Conservation (phyloP, 768 basidiomycete species). For the Cystobasidium onofrii region DNA sequence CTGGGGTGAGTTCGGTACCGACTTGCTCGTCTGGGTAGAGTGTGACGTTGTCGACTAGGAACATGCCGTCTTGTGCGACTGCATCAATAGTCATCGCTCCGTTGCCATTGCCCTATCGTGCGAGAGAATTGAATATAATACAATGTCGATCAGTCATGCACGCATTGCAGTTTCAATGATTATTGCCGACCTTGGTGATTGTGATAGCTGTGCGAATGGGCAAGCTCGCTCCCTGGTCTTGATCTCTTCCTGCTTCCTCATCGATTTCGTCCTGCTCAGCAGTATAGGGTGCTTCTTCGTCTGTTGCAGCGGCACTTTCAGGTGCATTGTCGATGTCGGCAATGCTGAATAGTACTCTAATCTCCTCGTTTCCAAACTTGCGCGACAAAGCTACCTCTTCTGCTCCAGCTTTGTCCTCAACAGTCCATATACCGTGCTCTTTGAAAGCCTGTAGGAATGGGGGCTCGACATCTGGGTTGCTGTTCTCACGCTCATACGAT, state of each 20-base stretch:
- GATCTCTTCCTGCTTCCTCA: constrained; percentile 40
- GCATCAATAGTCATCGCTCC: constrained; percentile 74
- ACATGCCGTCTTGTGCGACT: constrained; percentile 66
- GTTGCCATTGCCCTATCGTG: constrained; percentile 33
- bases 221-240: constrained; percentile 49
- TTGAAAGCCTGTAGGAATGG: constrained; percentile 73
- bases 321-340: constrained; percentile 62
- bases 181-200: constrained; percentile 60
- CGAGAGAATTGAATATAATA: neutral
- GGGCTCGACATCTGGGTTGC: constrained; percentile 50
- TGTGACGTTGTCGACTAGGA: constrained; percentile 80
- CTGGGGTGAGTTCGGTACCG: constrained; percentile 69
- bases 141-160: constrained; percentile 45
- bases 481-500: constrained; percentile 67
- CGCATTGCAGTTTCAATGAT: neutral
- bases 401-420: constrained; percentile 61
- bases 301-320: constrained; percentile 43
- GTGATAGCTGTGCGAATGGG: constrained; percentile 72
- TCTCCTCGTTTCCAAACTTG: constrained; percentile 77
- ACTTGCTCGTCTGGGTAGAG: constrained; percentile 67
- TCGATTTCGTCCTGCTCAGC: constrained; percentile 46
- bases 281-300: constrained; percentile 42
- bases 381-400: constrained; percentile 78
- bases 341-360: constrained; percentile 86
- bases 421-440: constrained; percentile 48